Conservation (phyloP, 2,329 filamentous ascomycete genomes). For the Calycina herbarum region DNA sequence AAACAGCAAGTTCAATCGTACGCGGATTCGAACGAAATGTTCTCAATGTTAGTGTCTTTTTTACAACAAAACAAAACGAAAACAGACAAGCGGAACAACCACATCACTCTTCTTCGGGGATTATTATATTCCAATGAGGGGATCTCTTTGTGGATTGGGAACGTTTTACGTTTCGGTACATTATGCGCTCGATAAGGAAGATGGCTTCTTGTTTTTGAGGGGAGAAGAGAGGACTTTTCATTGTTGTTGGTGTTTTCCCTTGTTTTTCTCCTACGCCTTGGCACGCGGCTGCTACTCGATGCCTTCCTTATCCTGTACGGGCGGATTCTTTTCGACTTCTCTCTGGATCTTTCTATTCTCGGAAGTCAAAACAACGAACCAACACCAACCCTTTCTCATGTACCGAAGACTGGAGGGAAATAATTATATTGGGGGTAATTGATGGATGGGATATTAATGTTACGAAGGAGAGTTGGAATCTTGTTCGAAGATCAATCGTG, state of each 20-base stretch:
- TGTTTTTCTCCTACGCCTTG: neutral
- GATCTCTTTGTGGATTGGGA: neutral
- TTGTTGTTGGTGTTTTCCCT: neutral
- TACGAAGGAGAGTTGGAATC: neutral
- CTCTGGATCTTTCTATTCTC: neutral
- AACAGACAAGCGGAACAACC: slow-evolving; percentile 4
- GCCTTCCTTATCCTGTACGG: neutral
- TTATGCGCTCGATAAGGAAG: slow-evolving; percentile 1
- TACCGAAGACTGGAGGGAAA: neutral
- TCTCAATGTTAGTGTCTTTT: slow-evolving; percentile 5
- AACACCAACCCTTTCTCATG: neutral
- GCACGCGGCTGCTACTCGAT: neutral
- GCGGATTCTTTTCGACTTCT: neutral
- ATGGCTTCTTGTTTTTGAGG: neutral
- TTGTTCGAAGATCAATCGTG: neutral
- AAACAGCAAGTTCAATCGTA: neutral
- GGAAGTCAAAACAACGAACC: neutral
- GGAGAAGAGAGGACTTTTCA: neutral
- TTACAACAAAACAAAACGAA: neutral
- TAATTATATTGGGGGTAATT: neutral
- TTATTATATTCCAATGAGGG: neutral
- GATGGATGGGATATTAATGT: neutral
- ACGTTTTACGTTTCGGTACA: slow-evolving; percentile 12
- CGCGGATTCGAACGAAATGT: neutral
- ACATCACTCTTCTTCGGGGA: neutral